Evolutionary conservation across 805 yeast genomes (phyloP).

Genomic region (Sugiyamaella smithiae): DNA sequence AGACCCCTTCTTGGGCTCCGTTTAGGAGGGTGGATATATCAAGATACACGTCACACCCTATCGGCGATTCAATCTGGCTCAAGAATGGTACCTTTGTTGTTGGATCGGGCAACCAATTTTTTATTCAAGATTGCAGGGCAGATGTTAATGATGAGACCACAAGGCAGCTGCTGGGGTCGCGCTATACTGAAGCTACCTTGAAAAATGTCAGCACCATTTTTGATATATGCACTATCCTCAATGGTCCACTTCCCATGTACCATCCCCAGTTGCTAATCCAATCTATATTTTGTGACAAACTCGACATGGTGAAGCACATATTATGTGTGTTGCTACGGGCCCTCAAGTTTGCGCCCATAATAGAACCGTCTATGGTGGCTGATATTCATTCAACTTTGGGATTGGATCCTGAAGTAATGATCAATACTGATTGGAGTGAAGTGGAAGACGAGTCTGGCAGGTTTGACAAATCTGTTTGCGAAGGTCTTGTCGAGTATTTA

Average conservation of each 20-base stretch:
- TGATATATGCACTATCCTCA: conserved; percentile 69
- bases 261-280: conserved; percentile 90
- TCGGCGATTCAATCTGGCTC: conserved; percentile 90
- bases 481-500: conserved; percentile 55
- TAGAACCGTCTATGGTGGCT: conserved; percentile 37
- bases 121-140: conserved; percentile 68
- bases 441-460: conserved; percentile 4
- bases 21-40: conserved; percentile 70
- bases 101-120: conserved; percentile 88
- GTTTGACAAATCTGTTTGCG: conserved; percentile 22
- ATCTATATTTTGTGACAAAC: conserved; percentile 59
- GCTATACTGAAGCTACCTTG: conserved; percentile 30
- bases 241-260: conserved; percentile 86
- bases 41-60: conserved; percentile 68
- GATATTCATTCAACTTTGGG: conserved; percentile 31
- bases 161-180: conserved; percentile 53
- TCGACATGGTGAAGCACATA: conserved; percentile 53
- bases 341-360: conserved; percentile 52
- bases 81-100: conserved; percentile 72
- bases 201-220: conserved; percentile 42
- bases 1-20: conserved; percentile 71
- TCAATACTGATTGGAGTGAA: conserved; percentile 19
- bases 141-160: conserved; percentile 55
- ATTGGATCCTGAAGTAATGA: conserved; percentile 31
- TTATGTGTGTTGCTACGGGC: conserved; percentile 51